Conservation (phyloP, 345 rosid species). For the Erucastrum elatum region DNA sequence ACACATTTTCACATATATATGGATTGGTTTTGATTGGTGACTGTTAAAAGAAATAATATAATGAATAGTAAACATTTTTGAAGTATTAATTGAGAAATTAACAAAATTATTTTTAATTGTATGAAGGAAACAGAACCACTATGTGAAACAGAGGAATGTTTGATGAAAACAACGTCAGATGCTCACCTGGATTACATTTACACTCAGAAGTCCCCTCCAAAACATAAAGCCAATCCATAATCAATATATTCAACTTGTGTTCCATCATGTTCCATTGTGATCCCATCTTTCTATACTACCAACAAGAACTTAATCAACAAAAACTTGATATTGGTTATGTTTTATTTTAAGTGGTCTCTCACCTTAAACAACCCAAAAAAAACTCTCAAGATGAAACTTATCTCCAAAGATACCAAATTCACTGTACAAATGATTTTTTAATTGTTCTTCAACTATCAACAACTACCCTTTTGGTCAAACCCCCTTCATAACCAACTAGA, state of each 20-base stretch:
- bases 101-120: not conserved
- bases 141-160: slow-evolving; percentile 29
- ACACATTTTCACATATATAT: not conserved
- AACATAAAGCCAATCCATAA: not conserved
- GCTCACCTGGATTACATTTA: slow-evolving; percentile 36
- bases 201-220: slow-evolving; percentile 14
- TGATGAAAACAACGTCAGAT: slow-evolving; percentile 17
- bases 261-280: not conserved
- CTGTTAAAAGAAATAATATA: no score
- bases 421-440: no score
- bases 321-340: not conserved
- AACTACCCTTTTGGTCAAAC: no score
- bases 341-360: not conserved
- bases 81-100: not conserved
- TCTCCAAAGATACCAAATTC: no score
- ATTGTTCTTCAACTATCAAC: no score
- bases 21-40: no score
- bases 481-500: no score
- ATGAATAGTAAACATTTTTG: not conserved
- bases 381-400: no score
- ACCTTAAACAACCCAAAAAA: no score
- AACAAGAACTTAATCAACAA: not conserved
- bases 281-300: not conserved
- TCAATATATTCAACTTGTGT: not conserved
- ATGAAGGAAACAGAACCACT: not conserved